Base-by-base conservation (phyloP, 495 filamentous ascomycete species). In the Neurospora cerealis region DNA sequence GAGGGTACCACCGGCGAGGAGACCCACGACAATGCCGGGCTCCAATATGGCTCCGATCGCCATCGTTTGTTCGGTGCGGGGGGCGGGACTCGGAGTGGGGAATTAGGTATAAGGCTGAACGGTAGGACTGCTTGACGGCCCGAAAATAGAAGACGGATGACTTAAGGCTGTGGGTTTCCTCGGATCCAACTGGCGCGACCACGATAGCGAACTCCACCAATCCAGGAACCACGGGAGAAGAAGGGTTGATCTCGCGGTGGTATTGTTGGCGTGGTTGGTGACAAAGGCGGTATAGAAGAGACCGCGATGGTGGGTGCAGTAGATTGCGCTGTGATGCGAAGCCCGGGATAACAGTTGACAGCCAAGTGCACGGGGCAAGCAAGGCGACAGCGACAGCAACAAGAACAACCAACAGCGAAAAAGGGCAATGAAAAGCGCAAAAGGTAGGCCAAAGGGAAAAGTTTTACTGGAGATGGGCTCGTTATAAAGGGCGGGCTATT, bases 31-130 rank as follows among this genome's bases (percentile, higher is more conserved):
- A 21, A 82, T 70, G 41, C 77, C 73, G 15, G 81, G 81, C 66
- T 82, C 81, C 19, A 81, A 32, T 13, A 82, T 72, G 38, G 80
- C 81, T n/a, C 80, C 81, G 69, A 82, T 62, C 21, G 77, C 75
- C 81, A 82, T 82, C 10, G 28, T 46, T 46, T 7, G 24, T 15
- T 62, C 28, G 13, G 42, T 19, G 21, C 17, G 3, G 21, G 46
- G 48, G 11, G 48, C 24, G 48, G 5, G 21, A 28, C 24, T 60
- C 28, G 54, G 54, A 36, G 54, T 66, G 13, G 54, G 9, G 54
- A 19, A 66, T 66, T 34, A 17, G 28, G 6, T 62, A 62, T 32
- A 62, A 62, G 54, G 54, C 28, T 62, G 54, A 17, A 62, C 54
- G 24, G 24, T 62, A 62, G 54, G 24, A 62, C 54, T 62, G 54